A percentile compares a stretch with the other conserved stretches of the same genome.
phyloP scores from a whole-genome alignment of 2,329 filamentous ascomycete species.

The Penicillium sp. region DNA sequence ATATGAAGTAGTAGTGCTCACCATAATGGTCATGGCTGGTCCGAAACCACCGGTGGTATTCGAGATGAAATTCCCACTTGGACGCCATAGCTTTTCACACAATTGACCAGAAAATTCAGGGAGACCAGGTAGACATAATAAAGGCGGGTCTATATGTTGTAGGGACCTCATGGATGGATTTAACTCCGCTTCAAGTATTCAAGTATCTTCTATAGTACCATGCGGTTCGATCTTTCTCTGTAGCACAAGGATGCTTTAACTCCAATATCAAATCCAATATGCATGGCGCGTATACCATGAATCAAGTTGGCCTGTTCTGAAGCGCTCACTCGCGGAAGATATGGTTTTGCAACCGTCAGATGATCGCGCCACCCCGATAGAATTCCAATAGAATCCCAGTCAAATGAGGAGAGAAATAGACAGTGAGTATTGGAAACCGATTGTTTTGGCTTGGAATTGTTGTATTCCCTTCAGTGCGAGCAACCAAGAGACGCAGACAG shows the following conservation, averaged over 20 bases:
- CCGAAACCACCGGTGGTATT: slow-evolving; percentile 8
- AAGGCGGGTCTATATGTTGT: not conserved
- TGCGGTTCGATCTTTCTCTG: slow-evolving; percentile 3
- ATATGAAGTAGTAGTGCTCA: not conserved
- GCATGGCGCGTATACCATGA: slow-evolving; percentile 9
- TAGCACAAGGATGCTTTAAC: too few species aligned
- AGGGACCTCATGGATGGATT: not conserved
- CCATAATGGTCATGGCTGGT: slow-evolving; percentile 3
- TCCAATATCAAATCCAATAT: not conserved
- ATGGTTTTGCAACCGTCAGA: not conserved
- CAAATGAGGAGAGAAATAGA: not conserved
- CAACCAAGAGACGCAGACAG: not conserved
- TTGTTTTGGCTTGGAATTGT: not conserved
- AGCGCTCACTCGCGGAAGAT: not conserved
- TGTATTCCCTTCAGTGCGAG: not conserved
- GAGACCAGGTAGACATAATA: not conserved
- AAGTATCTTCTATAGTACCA: not conserved
- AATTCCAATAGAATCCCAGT: not conserved
- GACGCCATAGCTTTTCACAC: not conserved
- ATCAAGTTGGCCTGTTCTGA: slow-evolving; percentile 3
- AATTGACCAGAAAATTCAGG: not conserved
- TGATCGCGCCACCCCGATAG: not conserved
- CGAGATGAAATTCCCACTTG: slow-evolving; percentile 1
- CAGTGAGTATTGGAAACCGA: not conserved
- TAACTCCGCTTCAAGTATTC: not conserved